Evolutionary conservation across 805 yeast species (phyloP).

Genomic region (Candida xyloterini): DNA sequence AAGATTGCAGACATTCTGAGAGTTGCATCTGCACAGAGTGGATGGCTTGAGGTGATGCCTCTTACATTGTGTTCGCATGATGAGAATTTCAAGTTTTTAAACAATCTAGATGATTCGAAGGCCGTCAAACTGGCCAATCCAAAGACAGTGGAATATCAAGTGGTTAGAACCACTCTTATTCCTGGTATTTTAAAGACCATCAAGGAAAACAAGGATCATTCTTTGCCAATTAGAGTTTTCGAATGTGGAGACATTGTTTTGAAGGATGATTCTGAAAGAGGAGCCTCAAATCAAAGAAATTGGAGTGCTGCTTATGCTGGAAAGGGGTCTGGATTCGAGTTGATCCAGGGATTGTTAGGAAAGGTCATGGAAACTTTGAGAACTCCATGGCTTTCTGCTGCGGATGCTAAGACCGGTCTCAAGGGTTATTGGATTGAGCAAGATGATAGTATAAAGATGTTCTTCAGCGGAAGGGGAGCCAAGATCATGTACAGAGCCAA

Average conservation of each 20-base stretch:
- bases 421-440: conserved; percentile 90
- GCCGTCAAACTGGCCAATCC: conserved; percentile 95
- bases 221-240: conserved; percentile 91
- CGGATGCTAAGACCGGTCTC: conserved; percentile 45
- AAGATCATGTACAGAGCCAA: conserved; percentile 69
- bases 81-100: conserved; percentile 88
- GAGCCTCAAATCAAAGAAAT: conserved; percentile 87
- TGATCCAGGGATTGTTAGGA: conserved; percentile 90
- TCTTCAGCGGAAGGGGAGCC: conserved; percentile 98
- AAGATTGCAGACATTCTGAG: conserved; percentile 89
- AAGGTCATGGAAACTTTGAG: conserved; percentile 95
- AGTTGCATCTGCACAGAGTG: conserved; percentile 87
- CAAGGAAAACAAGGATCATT: conserved; percentile 92
- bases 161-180: conserved; percentile 88
- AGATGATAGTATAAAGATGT: conserved; percentile 63
- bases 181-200: conserved; percentile 96
- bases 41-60: conserved; percentile 95
- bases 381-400: conserved; percentile 64
- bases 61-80: conserved; percentile 94
- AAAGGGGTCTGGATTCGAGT: conserved; percentile 92
- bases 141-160: conserved; percentile 94
- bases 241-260: conserved; percentile 94
- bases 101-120: conserved; percentile 61
- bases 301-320: conserved; percentile 96
- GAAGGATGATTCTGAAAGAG: conserved; percentile 82